These are phyloP conservation scores for Colletotrichum horii DNA, from an alignment of 2,329 filamentous ascomycete genomes.

Conservation along the genomic window DNA sequence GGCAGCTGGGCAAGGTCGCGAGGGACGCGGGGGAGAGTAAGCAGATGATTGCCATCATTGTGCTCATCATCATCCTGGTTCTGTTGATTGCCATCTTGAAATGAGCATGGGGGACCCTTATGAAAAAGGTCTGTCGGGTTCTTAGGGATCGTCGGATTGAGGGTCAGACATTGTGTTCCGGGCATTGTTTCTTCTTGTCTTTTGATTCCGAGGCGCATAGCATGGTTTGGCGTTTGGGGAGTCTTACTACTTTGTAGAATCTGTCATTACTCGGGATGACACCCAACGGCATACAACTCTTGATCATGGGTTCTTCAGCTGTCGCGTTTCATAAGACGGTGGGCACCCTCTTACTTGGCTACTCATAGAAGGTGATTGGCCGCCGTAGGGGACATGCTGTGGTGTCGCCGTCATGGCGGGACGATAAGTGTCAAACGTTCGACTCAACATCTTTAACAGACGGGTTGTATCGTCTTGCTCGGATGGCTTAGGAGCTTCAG, in stretches of 20 bases:
- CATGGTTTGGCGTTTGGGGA: constrained; percentile 19
- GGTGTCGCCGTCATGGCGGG: background rate
- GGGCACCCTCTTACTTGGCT: background rate
- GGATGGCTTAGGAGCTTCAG: fast-evolving
- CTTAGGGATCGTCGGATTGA: background rate
- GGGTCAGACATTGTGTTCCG: constrained; percentile 42
- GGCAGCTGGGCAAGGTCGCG: constrained; percentile 73
- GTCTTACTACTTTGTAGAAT: background rate
- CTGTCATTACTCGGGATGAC: background rate
- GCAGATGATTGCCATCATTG: constrained; percentile 83
- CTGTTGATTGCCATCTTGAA: constrained; percentile 84
- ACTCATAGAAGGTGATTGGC: background rate
- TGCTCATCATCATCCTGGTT: constrained; percentile 81
- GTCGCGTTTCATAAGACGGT: background rate
- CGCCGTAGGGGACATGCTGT: background rate
- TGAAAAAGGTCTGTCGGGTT: background rate
- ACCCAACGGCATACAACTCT: background rate
- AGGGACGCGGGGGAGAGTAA: constrained; percentile 82
- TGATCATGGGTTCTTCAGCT: background rate
- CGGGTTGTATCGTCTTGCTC: background rate
- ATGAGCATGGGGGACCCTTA: constrained; percentile 52
- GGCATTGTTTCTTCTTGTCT: background rate
- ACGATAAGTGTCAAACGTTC: background rate
- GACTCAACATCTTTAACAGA: background rate
- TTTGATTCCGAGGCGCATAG: constrained; percentile 12